Evolutionary conservation across 306 rosid species (phyloP).

Genomic region (Castanopsis chinensis): DNA sequence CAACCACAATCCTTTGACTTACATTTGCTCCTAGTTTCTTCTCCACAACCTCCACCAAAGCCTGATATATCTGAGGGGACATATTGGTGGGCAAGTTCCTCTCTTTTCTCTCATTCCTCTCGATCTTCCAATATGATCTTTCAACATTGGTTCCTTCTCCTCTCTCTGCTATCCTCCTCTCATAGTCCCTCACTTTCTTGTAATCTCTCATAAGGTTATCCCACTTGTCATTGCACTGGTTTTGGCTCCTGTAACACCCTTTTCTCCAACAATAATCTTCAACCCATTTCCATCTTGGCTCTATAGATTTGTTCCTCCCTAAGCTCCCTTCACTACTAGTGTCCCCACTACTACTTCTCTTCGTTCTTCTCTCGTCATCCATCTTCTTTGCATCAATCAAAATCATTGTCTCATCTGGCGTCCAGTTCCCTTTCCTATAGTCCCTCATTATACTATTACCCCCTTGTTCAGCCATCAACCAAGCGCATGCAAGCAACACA

Average conservation of each 20-base stretch:
- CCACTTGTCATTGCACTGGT: slow-evolving; percentile 59
- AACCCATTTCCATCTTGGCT: slow-evolving; percentile 58
- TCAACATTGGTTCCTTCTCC: not conserved
- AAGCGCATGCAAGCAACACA: slow-evolving; percentile 23
- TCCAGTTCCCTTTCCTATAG: slow-evolving; percentile 54
- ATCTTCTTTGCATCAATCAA: slow-evolving; percentile 49
- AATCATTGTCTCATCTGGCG: slow-evolving; percentile 46
- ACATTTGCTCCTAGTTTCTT: slow-evolving; percentile 1
- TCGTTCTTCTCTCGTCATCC: slow-evolving; percentile 50
- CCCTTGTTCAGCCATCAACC: slow-evolving; percentile 37
- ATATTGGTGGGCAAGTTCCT: slow-evolving; percentile 44
- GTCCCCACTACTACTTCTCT: slow-evolving; percentile 14
- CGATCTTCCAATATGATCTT: slow-evolving; percentile 42
- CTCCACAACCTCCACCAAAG: slow-evolving; percentile 43
- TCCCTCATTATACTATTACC: slow-evolving; percentile 31
- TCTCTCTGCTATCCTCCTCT: slow-evolving; percentile 14
- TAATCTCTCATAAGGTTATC: slow-evolving; percentile 54
- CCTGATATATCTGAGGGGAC: slow-evolving; percentile 41
- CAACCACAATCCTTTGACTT: slow-evolving; percentile 1
- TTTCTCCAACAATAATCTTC: slow-evolving; percentile 45
- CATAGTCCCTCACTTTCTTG: slow-evolving; percentile 52
- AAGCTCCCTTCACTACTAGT: not conserved
- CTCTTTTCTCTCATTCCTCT: slow-evolving; percentile 43
- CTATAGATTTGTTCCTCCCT: slow-evolving; percentile 24
- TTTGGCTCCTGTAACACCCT: slow-evolving; percentile 48